Base-by-base conservation (phyloP, 176 grass and related monocot genomes). In the Eleusine coracana region DNA sequence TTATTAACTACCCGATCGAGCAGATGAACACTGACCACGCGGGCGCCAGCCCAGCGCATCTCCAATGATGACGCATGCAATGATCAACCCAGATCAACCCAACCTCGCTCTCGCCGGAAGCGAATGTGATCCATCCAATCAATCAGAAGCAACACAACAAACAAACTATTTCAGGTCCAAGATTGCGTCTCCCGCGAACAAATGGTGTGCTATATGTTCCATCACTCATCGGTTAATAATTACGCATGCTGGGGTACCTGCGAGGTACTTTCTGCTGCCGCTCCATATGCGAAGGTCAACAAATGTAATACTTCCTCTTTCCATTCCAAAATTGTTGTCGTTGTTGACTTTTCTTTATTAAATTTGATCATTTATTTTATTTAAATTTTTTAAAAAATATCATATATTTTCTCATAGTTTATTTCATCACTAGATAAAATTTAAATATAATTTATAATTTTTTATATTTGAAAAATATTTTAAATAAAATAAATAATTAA, bases 141-240 rank as follows among this genome's bases (percentile, higher is more conserved):
- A 28, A 5, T 59, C 7, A 44, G 42, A 37, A 20, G 51, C 50
- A 75, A 17, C 25, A 38, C 20, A 14, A 7, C 2, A n/a, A 84
- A 68, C 37, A 56, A 9, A 75, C 10, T 46, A 18, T 68, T 75
- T 75, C 63, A 20, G 44, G 66, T 87, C 86, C 73, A 87, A 87
- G 73, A 87, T 83, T 82, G 74, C 76, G 73, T 79, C 83, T 50
- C 74, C 66, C 31, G 13, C 6, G 11, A 27, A 16, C 18, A 41
- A 10, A 13, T 31, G 13, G 67, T 46, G 44, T 46, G 44, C 44
- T 27, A 25, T 55, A 52, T 11, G 5, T 29, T 54, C 15, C 10
- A 7, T 21, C 68, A 10, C 4, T 29, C 23, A 3, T 25, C 36
- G 3, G 66, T 70, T 38, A 46, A 11, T 38, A 46, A 11, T 42